Evolutionary conservation across 371 early-diverging fungal genomes (phyloP), one percentile per base, ranked within the genome.

Genomic region (Mucor irregularis): DNA sequence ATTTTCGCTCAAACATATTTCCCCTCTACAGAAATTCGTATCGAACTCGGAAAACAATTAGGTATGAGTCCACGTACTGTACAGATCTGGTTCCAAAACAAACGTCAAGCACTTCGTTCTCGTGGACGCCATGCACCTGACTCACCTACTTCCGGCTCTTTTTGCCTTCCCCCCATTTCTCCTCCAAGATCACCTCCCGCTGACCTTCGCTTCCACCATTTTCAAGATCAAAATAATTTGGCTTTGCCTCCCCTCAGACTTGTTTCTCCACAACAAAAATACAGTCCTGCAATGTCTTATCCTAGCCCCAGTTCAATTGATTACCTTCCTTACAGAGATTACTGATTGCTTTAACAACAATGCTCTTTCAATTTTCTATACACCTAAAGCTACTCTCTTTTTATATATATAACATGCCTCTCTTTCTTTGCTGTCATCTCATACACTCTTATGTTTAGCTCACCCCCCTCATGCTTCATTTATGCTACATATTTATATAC

Each of bases 11-110:
- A 78, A 30, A 77, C 83, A 9, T 73, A 76, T 39, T 91, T 62
- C 49, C 87, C 76, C 61, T 86, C 72, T 9, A 89, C 89, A 6
- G 90, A 90, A 49, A 73, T 91, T 56, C 87, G 99, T 40, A 84
- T 86, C 57, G 82, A 86, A 39, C 81, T 99, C 11, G 93, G 92
- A 13, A 84, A 84, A 51, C 86, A 93, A 57, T 81, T 95, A 17
- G 86, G 89, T 33, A 97, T 97, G 96, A 93, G 74, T 45, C 68
- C 68, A 69, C 48, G 81, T 71, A 83, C 90, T 13, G 91, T 96
- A 0, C 94, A 97, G 64, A 91, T 95, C 26, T 95, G 97, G 97
- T 97, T 97, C 72, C 97, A 97, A 71, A 97, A 97, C 73, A 87
- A 91, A 52, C 83, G 97, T 21, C 87, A 87, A 57, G 73, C 78